phyloP scores from a whole-genome alignment of 768 basidiomycete species.

The Boletus fagicola region DNA sequence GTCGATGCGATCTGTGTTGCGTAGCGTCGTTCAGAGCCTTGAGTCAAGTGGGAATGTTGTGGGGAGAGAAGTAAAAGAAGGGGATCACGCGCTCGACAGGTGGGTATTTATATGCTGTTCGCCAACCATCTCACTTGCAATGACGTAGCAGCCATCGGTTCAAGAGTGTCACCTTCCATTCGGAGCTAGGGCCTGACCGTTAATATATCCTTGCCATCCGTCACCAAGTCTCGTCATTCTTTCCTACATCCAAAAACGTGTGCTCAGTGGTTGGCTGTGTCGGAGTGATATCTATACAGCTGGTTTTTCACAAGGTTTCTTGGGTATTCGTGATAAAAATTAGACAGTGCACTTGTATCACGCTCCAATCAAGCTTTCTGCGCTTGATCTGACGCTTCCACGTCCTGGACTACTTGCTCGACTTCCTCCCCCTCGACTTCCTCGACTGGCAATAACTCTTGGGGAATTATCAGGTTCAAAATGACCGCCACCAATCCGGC shows the following conservation, averaged over 20 bases:
- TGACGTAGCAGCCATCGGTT: neutral
- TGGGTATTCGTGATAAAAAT: neutral
- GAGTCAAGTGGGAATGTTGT: too few relatives aligned
- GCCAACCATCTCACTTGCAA: too few relatives aligned
- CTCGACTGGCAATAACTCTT: conserved; percentile 23
- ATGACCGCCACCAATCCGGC: conserved; percentile 57
- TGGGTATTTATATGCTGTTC: neutral
- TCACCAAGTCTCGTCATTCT: neutral
- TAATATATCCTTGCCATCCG: too few relatives aligned
- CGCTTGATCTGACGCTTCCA: conserved; percentile 17
- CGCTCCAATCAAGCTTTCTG: neutral
- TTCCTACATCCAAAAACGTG: neutral
- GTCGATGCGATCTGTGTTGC: neutral
- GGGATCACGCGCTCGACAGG: too few relatives aligned
- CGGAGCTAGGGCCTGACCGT: too few relatives aligned
- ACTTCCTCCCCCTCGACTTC: conserved; percentile 19
- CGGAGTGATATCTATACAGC: neutral
- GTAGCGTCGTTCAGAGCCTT: too few relatives aligned
- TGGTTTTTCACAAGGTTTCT: neutral
- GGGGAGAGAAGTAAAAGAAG: too few relatives aligned
- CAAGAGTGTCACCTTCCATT: neutral
- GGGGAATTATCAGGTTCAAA: conserved; percentile 57
- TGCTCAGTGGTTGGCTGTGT: neutral
- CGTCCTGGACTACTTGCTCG: conserved; percentile 25
- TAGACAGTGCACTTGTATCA: neutral